These are phyloP conservation scores for Sporisorium iseilematis-ciliati DNA, from an alignment of 1,284 basidiomycete species.

Conservation along the genomic window DNA sequence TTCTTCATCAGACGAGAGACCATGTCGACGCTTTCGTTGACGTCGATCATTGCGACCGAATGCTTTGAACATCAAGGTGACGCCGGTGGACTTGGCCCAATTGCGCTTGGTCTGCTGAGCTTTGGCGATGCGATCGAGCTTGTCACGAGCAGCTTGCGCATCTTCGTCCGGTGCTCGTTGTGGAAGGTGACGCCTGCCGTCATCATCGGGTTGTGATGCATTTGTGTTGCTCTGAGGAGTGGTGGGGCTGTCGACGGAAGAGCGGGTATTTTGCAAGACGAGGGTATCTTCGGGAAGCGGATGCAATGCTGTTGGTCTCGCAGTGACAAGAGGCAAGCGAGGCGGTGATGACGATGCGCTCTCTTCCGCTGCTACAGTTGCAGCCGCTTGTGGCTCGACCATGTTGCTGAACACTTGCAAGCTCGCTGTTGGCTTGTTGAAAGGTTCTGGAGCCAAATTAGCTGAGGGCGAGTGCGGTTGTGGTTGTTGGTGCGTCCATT, in stretches of 20 bases:
- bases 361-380: not conserved
- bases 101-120: slow-evolving; percentile 40
- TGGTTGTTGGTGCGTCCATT: not conserved
- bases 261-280: slow-evolving; percentile 37
- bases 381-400: not conserved
- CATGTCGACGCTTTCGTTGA: slow-evolving; percentile 28
- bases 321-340: slow-evolving; percentile 3
- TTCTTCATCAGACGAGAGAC: slow-evolving; percentile 32
- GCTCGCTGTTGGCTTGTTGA: not conserved
- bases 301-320: slow-evolving; percentile 39
- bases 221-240: not conserved
- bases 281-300: slow-evolving; percentile 35
- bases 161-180: slow-evolving; percentile 33
- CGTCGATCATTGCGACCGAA: slow-evolving; percentile 29
- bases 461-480: not conserved
- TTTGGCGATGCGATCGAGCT: slow-evolving; percentile 50
- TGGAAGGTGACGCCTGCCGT: slow-evolving; percentile 12
- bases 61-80: slow-evolving; percentile 22
- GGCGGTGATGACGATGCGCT: slow-evolving; percentile 5
- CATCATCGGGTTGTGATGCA: not conserved
- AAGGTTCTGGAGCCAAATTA: not conserved
- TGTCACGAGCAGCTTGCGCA: slow-evolving; percentile 41
- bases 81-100: slow-evolving; percentile 43
- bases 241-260: slow-evolving; percentile 18
- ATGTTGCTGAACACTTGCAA: not conserved